phyloP scores from a whole-genome alignment of 495 filamentous ascomycete genomes.

The Schizothecium vesticola region DNA sequence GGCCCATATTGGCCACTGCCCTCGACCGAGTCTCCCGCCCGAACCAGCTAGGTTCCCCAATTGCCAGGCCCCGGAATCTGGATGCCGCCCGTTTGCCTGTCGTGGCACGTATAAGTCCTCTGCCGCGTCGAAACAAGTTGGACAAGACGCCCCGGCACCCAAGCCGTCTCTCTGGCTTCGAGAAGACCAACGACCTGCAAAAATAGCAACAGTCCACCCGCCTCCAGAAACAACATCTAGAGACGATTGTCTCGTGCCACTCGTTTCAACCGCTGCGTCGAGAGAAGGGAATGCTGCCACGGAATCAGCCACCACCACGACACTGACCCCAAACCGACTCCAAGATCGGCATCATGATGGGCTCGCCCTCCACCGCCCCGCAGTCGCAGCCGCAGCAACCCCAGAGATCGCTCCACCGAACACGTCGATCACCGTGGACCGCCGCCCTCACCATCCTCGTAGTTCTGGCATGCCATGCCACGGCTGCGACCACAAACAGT shows the following conservation, averaged over 20 bases:
- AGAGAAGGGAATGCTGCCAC: conserved; percentile 27
- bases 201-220: neutral
- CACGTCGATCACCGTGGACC: conserved; percentile 23
- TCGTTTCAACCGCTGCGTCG: neutral
- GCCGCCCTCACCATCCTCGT: conserved; percentile 31
- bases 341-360: conserved; percentile 25
- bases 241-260: neutral
- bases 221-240: neutral
- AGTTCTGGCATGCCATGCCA: conserved; percentile 25
- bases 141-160: neutral
- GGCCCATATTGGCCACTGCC: conserved; percentile 26
- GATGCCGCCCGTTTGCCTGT: conserved; percentile 16
- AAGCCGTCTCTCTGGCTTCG: neutral
- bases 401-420: conserved; percentile 2
- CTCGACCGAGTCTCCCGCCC: conserved; percentile 5
- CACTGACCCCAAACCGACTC: neutral
- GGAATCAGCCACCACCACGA: neutral
- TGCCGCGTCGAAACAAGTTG: conserved; percentile 7
- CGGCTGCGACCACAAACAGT: conserved; percentile 25
- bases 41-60: neutral
- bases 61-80: conserved; percentile 6
- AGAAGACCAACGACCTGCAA: neutral
- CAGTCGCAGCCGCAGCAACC: conserved; percentile 14
- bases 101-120: conserved; percentile 8
- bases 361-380: conserved; percentile 1